Percentiles rank a stretch among this genome's conserved stretches.
Conservation (phyloP, 2,329 filamentous ascomycete genomes). For the Colletotrichum sp. region DNA sequence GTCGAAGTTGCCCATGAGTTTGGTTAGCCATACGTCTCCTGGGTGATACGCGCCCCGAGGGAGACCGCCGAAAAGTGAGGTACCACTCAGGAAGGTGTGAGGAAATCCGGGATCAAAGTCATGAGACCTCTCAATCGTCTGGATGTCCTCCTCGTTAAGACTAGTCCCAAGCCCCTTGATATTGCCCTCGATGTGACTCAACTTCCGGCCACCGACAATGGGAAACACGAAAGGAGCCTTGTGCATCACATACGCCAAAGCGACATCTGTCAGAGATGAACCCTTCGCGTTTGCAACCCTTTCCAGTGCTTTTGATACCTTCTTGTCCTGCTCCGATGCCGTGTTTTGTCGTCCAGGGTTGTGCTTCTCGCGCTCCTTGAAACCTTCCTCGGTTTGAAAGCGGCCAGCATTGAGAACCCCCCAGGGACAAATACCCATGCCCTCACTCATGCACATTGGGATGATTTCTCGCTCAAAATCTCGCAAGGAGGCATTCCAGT, state of each 20-base stretch:
- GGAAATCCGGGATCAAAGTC: constrained; percentile 44
- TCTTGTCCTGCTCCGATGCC: not conserved
- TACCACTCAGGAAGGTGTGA: not conserved
- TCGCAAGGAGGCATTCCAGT: constrained; percentile 34
- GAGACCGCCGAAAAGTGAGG: not conserved
- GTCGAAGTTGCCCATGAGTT: not conserved
- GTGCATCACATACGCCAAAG: constrained; percentile 64
- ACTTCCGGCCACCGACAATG: constrained; percentile 63
- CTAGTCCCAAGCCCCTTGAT: constrained; percentile 60
- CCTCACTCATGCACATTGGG: constrained; percentile 41
- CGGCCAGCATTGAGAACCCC: constrained; percentile 58
- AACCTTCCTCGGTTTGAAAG: constrained; percentile 43
- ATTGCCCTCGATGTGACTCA: constrained; percentile 64
- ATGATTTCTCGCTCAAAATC: constrained; percentile 45
- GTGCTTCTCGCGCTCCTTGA: not conserved
- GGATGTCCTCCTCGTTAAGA: constrained; percentile 57
- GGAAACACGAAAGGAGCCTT: constrained; percentile 67
- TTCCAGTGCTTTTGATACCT: not conserved
- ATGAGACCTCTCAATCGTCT: constrained; percentile 57
- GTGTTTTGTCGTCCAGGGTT: not conserved
- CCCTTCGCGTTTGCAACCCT: not conserved
- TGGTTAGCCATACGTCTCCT: not conserved
- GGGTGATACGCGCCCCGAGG: not conserved
- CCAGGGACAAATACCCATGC: constrained; percentile 63
- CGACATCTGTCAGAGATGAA: constrained; percentile 26